A percentile compares a stretch with the other conserved stretches of the same genome.
Evolutionary conservation across 129 eudicot genomes (phyloP).

Genomic region (Rutidosis leptorrhynchoides): DNA sequence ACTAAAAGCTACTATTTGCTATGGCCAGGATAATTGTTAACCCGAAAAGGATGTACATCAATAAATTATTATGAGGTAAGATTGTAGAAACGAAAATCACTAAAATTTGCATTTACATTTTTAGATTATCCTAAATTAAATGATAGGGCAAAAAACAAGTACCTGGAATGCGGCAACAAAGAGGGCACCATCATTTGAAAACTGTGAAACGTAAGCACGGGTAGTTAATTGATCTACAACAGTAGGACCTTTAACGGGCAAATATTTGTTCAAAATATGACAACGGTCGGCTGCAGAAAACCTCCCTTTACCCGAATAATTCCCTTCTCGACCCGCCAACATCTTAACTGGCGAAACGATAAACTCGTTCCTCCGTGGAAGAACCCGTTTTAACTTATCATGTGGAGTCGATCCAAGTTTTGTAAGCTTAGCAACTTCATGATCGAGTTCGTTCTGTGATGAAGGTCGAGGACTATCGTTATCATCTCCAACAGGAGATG

Average conservation of each 20-base stretch:
- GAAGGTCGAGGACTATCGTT: slow-evolving; percentile 19
- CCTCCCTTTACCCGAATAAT: slow-evolving; percentile 76
- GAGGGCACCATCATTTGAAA: slow-evolving; percentile 86
- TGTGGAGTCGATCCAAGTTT: slow-evolving; percentile 60
- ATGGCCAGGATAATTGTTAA: slow-evolving; percentile 2
- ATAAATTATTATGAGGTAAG: neutral
- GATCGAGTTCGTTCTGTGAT: slow-evolving; percentile 36
- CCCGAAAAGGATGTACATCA: neutral
- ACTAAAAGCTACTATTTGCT: too few species aligned
- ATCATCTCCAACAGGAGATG: slow-evolving; percentile 31
- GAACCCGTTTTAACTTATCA: slow-evolving; percentile 45
- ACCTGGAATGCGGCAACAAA: slow-evolving; percentile 96
- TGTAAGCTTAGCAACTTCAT: slow-evolving; percentile 75
- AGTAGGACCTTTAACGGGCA: slow-evolving; percentile 71
- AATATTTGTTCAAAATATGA: slow-evolving; percentile 66
- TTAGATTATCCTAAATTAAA: slow-evolving; percentile 4
- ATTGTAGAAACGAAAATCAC: neutral
- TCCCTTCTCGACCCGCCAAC: slow-evolving; percentile 86
- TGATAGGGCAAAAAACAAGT: neutral
- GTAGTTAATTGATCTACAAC: slow-evolving; percentile 74
- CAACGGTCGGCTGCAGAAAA: slow-evolving; percentile 64
- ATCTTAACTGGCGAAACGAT: slow-evolving; percentile 65
- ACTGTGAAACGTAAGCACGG: slow-evolving; percentile 83
- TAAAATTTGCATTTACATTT: slow-evolving; percentile 46
- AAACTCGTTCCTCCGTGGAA: slow-evolving; percentile 42